These are phyloP conservation scores for Fusarium compactum DNA, from an alignment of 2,329 filamentous ascomycete genomes.

Conservation along the genomic window DNA sequence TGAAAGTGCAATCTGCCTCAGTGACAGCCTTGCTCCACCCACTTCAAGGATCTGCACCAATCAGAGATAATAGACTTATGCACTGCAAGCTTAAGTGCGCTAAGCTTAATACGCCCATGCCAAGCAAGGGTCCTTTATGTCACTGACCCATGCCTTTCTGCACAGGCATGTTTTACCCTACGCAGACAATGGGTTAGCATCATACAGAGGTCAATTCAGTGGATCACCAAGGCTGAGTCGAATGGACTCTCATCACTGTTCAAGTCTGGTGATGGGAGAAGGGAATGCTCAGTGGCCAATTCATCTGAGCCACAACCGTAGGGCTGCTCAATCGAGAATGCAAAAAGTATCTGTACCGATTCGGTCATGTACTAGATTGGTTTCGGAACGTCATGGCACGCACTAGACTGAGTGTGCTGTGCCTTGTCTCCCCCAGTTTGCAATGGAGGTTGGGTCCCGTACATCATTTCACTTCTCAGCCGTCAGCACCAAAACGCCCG, in stretches of 20 bases:
- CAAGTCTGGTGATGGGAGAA: background rate
- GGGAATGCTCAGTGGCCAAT: background rate
- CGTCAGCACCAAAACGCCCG: constrained; percentile 14
- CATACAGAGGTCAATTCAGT: background rate
- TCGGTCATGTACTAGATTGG: constrained; percentile 10
- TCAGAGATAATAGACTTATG: background rate
- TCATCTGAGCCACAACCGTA: constrained; percentile 2
- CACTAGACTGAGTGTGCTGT: background rate
- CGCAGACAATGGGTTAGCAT: background rate
- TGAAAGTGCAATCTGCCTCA: constrained; percentile 26
- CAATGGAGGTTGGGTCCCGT: background rate
- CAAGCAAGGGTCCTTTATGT: constrained; percentile 27
- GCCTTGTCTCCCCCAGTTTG: background rate
- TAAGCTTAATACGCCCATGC: constrained; percentile 36
- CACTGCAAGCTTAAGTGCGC: constrained; percentile 30
- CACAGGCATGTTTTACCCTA: background rate
- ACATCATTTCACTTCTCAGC: constrained; percentile 9
- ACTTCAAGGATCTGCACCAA: constrained; percentile 5
- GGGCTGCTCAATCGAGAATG: constrained; percentile 7
- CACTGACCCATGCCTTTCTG: constrained; percentile 6
- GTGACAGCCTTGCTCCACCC: constrained; percentile 26
- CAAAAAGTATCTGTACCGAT: constrained; percentile 6
- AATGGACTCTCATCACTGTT: background rate
- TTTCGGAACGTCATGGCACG: background rate
- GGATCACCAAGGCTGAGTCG: constrained; percentile 3